Evolutionary conservation across 2,329 filamentous ascomycete species (phyloP).

Genomic region (Anisogramma anomala): DNA sequence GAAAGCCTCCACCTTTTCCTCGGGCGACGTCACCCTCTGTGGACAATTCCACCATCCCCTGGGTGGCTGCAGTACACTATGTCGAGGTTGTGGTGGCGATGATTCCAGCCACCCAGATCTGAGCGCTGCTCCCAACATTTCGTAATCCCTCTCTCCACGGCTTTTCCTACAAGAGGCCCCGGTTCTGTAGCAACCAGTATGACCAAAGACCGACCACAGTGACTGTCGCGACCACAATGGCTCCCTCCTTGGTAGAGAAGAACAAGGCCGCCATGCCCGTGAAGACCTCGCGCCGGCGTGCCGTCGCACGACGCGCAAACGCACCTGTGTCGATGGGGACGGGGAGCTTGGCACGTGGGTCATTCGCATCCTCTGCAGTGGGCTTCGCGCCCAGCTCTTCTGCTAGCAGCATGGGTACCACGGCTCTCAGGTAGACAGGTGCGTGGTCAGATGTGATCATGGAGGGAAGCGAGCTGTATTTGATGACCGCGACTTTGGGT

Average conservation of each 20-base stretch:
- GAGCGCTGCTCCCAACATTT: neutral
- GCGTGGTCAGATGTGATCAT: constrained; percentile 81
- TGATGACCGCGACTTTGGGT: constrained; percentile 35
- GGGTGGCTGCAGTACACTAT: no score
- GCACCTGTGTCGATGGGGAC: constrained; percentile 42
- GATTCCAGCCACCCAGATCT: neutral
- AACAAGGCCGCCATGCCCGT: constrained; percentile 45
- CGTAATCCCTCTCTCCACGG: neutral
- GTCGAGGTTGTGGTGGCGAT: neutral
- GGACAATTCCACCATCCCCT: no score
- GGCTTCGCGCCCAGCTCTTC: constrained; percentile 24
- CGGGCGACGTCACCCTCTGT: no score
- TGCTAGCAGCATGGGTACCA: constrained; percentile 47
- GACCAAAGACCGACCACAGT: constrained; percentile 30
- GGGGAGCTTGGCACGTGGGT: constrained; percentile 36
- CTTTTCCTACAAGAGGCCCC: constrained; percentile 12
- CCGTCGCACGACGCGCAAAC: constrained; percentile 39
- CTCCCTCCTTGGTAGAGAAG: constrained; percentile 42
- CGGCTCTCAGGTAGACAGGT: constrained; percentile 61
- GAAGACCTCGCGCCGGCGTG: constrained; percentile 33
- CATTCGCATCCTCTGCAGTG: constrained; percentile 16
- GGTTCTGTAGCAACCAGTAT: constrained; percentile 31
- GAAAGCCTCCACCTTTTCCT: no score
- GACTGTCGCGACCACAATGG: constrained; percentile 32
- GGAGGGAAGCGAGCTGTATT: constrained; percentile 67